phyloP scores from a whole-genome alignment of 805 yeast species.

The Yamadazyma olivae region DNA sequence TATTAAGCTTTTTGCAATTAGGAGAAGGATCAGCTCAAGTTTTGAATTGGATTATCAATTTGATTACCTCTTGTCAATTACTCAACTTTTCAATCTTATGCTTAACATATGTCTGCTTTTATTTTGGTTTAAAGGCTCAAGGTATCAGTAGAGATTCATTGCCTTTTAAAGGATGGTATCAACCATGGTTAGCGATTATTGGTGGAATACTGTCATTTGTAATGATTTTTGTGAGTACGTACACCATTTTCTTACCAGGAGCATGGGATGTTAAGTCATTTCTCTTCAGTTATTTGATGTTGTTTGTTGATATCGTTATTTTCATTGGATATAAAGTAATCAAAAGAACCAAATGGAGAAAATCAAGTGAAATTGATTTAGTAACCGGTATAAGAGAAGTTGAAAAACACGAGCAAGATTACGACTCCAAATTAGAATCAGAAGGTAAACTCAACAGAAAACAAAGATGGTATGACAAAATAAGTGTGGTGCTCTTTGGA shows the following conservation, averaged over 20 bases:
- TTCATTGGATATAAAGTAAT: conserved; percentile 35
- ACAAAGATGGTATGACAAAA: not conserved
- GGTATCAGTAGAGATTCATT: conserved; percentile 28
- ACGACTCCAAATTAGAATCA: conserved; percentile 28
- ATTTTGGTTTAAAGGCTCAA: conserved; percentile 41
- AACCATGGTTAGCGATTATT: conserved; percentile 34
- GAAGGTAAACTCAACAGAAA: conserved; percentile 7
- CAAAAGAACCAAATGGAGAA: conserved; percentile 32
- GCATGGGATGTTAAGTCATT: conserved; percentile 36
- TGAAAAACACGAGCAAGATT: conserved; percentile 34
- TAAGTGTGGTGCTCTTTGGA: conserved; percentile 2
- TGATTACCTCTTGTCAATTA: conserved; percentile 30
- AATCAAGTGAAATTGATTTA: conserved; percentile 34
- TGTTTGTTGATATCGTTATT: conserved; percentile 37
- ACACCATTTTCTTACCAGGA: conserved; percentile 39
- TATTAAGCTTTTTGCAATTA: conserved; percentile 62
- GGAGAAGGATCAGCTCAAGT: conserved; percentile 29
- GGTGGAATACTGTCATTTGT: conserved; percentile 26
- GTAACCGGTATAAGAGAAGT: conserved; percentile 36
- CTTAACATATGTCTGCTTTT: conserved; percentile 59
- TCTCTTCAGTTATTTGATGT: conserved; percentile 41
- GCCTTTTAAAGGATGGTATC: conserved; percentile 35
- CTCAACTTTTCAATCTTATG: conserved; percentile 29
- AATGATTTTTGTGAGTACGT: conserved; percentile 34
- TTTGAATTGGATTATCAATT: conserved; percentile 32